Evolutionary conservation across 257 asterid genomes (phyloP).

Genomic region (Solanum clarkiae): DNA sequence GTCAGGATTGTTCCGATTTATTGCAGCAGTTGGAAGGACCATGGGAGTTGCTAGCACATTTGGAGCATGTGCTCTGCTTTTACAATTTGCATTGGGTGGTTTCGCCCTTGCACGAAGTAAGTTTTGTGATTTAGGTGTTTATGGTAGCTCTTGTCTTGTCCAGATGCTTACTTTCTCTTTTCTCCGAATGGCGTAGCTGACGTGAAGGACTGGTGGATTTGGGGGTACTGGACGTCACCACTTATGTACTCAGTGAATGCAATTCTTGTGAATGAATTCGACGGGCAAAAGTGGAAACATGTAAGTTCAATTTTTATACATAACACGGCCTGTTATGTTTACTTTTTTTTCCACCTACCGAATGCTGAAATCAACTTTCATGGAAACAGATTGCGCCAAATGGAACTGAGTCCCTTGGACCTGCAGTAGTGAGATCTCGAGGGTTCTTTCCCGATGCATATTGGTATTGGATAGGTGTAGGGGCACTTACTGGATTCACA

Average conservation of each 20-base stretch:
- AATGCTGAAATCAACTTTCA: background rate
- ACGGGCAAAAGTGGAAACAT: constrained; percentile 44
- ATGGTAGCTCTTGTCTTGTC: background rate
- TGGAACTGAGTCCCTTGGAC: constrained; percentile 18
- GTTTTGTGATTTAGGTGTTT: background rate
- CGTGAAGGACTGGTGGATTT: constrained; percentile 66
- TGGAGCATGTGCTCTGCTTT: constrained; percentile 35
- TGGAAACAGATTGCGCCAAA: constrained; percentile 1
- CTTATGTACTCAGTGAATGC: constrained; percentile 62
- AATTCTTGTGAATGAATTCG: constrained; percentile 50
- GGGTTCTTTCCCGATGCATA: constrained; percentile 21
- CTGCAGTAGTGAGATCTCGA: constrained; percentile 2
- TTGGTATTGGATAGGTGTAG: constrained; percentile 38
- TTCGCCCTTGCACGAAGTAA: constrained; percentile 57
- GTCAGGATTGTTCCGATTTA: constrained; percentile 37
- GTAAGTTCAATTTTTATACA: constrained; percentile 12
- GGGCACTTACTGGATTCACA: constrained; percentile 20
- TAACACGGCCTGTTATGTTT: background rate
- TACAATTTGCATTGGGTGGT: constrained; percentile 58
- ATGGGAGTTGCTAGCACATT: constrained; percentile 63
- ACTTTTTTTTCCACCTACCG: background rate
- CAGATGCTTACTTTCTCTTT: background rate
- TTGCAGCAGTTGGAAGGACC: constrained; percentile 48
- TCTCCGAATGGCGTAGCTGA: constrained; percentile 16
- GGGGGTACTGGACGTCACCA: constrained; percentile 72